Base-by-base conservation (phyloP, 805 yeast genomes). In the Cyberlindnera maritima region DNA sequence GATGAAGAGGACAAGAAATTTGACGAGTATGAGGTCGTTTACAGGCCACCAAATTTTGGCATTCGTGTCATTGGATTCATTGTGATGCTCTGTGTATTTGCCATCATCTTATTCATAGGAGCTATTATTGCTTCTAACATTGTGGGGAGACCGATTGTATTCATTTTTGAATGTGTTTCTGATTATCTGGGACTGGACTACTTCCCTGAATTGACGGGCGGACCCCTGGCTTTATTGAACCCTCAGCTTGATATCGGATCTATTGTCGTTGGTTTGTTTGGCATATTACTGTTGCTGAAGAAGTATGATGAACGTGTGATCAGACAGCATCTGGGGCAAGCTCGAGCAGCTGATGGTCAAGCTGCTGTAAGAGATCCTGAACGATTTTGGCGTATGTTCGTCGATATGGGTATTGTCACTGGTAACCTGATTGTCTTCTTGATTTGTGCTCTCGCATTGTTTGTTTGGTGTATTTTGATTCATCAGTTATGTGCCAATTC, bases 21-120 rank as follows among this genome's bases (percentile, higher is more conserved):
- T 23, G 68, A 71, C 47, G 64, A 66, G 2, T 89, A 91, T 64
- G 73, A 79, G 2, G 78, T 91, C 25, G 97, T 91, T 3, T 95
- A 91, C 66, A 74, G 88, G 38, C 98, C 99, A 4, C 96, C 96
- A 2, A 55, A 75, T 41, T 88, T 92, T 64, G 74, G 80, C 43
- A 28, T 59, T 2, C 74, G 97, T 48, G 73, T 89, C 31, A 68
- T 76, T 19, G 23, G 48, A 0, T 52, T 71, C 26, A 55, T 79
- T 26, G 56, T 60, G 2, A 61, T 68, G 52, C 58, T 77, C 6
- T 77, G 80, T 79, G 47, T 70, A 1, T 74, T 71, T 53, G 72
- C 83, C 0, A 60, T 74, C n/a, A 14, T 62, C 1, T 36, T 70
- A 21, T 59, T 67, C 7, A 45, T 56, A 13, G 60, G 58, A 11